Conservation (phyloP, 2,329 filamentous ascomycete genomes). For the Colletotrichum tropicale region DNA sequence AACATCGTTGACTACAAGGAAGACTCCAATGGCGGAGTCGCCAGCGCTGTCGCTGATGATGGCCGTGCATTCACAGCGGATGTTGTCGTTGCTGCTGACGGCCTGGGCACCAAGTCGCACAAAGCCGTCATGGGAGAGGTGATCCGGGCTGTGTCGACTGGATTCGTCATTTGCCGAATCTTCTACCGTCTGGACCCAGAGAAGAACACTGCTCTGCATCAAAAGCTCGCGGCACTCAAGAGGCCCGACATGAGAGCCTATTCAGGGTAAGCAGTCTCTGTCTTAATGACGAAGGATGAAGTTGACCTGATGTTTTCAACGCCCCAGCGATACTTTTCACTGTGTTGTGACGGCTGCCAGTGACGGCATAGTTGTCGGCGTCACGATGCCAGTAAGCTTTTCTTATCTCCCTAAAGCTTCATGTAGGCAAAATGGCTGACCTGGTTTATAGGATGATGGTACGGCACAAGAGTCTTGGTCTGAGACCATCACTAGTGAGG, state of each 20-base stretch:
- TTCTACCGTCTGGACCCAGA: neutral
- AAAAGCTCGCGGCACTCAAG: neutral
- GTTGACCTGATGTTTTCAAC: neutral
- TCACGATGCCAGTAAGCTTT: neutral
- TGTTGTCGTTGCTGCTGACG: neutral
- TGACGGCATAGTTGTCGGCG: neutral
- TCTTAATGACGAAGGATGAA: no score
- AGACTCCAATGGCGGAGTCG: neutral
- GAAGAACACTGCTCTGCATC: neutral
- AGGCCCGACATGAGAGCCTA: neutral
- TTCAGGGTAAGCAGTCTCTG: neutral
- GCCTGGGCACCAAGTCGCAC: neutral
- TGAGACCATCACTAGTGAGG: neutral
- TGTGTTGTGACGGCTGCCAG: neutral
- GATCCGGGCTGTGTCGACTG: neutral
- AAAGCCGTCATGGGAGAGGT: neutral
- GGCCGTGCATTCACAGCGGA: neutral
- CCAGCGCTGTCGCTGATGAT: neutral
- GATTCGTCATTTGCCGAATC: neutral
- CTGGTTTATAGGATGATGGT: neutral
- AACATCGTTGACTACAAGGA: neutral
- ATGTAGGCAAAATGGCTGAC: rapidly evolving
- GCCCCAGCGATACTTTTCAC: neutral
- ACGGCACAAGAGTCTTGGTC: neutral
- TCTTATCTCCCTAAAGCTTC: rapidly evolving